Evolutionary conservation across 2,329 filamentous ascomycete genomes (phyloP), one percentile per base, ranked within the genome.

Genomic region (Fusarium neocosmosporiellum): DNA sequence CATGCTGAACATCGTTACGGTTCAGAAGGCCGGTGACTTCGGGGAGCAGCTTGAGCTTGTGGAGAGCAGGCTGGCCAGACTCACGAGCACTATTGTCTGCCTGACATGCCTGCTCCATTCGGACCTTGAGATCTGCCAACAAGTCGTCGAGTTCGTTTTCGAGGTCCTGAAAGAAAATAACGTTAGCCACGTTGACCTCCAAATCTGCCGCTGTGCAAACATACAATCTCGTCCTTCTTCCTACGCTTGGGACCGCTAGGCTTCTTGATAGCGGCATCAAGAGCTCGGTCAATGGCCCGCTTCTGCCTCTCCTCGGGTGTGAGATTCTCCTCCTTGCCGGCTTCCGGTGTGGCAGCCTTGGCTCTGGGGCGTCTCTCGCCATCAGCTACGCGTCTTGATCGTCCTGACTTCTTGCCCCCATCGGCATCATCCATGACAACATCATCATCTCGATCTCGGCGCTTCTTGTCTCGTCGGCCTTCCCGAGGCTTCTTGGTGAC

Each of bases 21-120:
- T 97, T 98, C 68, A 99, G 88, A 22, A 98, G 88, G 48, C 91
- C 91, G 54, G 95, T 92, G 16, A 99, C 96, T 80, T 98, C 93
- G 2, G 96, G 95, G 18, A 99, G 90, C 75, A 99, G 92, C 84
- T 95, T 95, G 53, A 99, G 89, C 85, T 99, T 99, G 84, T 97
- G 92, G 67, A 95, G 90, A 33, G 96, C 96, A 1, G 96, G 94
- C 78, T 94, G 88, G 73, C 93, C 92, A 59, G 91, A 88, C 73
- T 93, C 89, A 76, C 96, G 95, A 41, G 94, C 94, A 63, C 91
- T 86, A 76, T 96, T 95, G 82, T 99, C 96, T 39, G 91, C 90
- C 81, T 95, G 90, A 68, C 96, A 98, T 18, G 96, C 96, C 74
- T 91, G 88, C 75, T 96, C 95, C 95, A 99, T 99, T 65, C 91